phyloP scores from a whole-genome alignment of 108 stramenopile genomes.

The Nitzschia inconspicua region DNA sequence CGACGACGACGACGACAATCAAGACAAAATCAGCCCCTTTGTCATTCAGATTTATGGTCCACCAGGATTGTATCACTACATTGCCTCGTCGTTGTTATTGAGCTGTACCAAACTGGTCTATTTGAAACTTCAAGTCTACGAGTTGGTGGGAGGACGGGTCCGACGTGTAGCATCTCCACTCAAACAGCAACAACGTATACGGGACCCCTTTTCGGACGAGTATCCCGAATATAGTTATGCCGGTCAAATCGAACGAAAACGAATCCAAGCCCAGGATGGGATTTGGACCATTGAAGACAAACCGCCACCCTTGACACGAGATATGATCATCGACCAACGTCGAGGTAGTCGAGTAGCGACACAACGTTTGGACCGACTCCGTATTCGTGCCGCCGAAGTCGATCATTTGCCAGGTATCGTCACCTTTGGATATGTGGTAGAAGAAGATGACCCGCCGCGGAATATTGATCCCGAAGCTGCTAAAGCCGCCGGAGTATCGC shows the following conservation, averaged over 20 bases:
- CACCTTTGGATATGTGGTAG: conserved; percentile 76
- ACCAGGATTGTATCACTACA: conserved; percentile 74
- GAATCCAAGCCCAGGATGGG: conserved; percentile 44
- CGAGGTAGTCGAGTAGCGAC: neutral
- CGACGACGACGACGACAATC: conserved; percentile 4
- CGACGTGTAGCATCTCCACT: conserved; percentile 19
- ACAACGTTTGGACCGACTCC: conserved; percentile 9
- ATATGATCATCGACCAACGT: conserved; percentile 15
- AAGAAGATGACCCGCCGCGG: conserved; percentile 60
- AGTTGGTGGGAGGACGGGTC: conserved; percentile 59
- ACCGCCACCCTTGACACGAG: neutral
- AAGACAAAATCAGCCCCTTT: no score
- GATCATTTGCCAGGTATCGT: conserved; percentile 71
- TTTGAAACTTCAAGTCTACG: conserved; percentile 56
- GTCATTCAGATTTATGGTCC: conserved; percentile 77
- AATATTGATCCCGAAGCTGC: conserved; percentile 70
- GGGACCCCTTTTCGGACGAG: conserved; percentile 48
- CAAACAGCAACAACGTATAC: conserved; percentile 2
- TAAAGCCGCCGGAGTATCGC: conserved; percentile 50
- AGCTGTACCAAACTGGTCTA: conserved; percentile 46
- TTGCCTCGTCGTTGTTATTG: conserved; percentile 53
- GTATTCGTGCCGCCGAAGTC: conserved; percentile 75
- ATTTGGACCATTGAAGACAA: conserved; percentile 58
- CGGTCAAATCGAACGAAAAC: conserved; percentile 21
- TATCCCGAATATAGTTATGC: conserved; percentile 59